Base-by-base conservation (phyloP, 2,329 filamentous ascomycete genomes). In the Colletotrichum siamense region DNA sequence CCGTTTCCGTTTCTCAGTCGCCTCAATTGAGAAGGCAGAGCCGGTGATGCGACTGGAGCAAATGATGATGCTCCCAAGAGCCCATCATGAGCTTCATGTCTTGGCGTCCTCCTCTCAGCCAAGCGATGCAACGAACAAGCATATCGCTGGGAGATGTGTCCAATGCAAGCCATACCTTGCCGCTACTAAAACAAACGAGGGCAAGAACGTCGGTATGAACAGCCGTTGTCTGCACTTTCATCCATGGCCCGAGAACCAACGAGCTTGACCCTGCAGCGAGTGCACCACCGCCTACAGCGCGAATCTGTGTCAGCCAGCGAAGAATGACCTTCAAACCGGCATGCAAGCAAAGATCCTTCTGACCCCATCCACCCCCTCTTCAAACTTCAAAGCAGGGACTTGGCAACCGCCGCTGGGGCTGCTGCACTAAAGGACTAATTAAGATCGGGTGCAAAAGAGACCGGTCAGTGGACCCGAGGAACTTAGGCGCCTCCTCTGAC, bases 71-170 rank as follows among this genome's bases (percentile, higher is more conserved):
- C 18, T 65, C 30, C 28, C 63, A 52, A 61, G 24, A 24, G 16
- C 30, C 28, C 49, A 34, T 59, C 55, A 62, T 72, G 49, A 52
- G 34, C 44, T 72, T 44, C 36, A n/a, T 34, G 55, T 34, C 63
- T 73, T 57, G 63, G 55, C 62, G 44, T 6, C n/a, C 18, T 49
- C 10, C n/a, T 49, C 30, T 32, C 49, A 18, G 55, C 36, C 24
- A 49, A 65, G 62, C 49, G 69, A 62, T 65, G 73, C 73, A 34
- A 62, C 49, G 49, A 71, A 55, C 71, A 75, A 66, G 75, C 71
- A 75, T 75, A 28, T 66, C 71, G 44, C 71, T 75, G 64, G 74
- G 59, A 75, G 22, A 34, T 44, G 65, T 71, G 30, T 26, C 64
- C 69, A 73, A 69, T 65, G 44, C 73, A 69, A 76, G 57, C 36